Base-by-base conservation (phyloP, 2,329 filamentous ascomycete species). In the Aspergillus sp. region DNA sequence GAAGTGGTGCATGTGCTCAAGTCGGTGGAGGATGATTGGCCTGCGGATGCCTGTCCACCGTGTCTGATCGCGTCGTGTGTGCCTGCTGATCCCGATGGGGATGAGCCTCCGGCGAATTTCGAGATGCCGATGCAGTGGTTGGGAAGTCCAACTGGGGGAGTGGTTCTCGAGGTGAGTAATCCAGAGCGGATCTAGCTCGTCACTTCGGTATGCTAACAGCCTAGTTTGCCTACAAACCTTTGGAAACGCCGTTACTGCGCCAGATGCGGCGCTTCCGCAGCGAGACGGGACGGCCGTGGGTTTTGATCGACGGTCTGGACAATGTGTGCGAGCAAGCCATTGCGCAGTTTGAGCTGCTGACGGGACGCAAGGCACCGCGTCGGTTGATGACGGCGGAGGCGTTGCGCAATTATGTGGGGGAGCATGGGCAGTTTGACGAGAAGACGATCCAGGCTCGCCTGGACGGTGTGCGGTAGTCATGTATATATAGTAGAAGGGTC, bases 331-430 rank as follows among this genome's bases (percentile, higher is more conserved):
- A 92, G 66, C 88, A 92, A 65, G 89, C 87, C 0, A 89, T 89
- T 70, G 88, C 88, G 1, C 88, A 92, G 62, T 93, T 92, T 64
- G 89, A 93, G 70, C 71, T 92, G 2, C 90, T 92, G 66, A 91
- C 88, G 0, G 88, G 88, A 0, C 78, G 87, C 44, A 81, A 86
- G 67, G 87, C 88, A 14, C 88, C 88, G 2, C 80, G 88, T 21
- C 75, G 83, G 42, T 69, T 88, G 34, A 92, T 93, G 88, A 81
- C 87, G 55, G 76, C 82, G 40, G 85, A 86, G 61, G 84, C 88
- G 11, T 61, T 73, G 29, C 64, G 61, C 16, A 70, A 72, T 50
- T 73, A 71, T 46, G 64, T 63, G 20, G 70, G 68, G 10, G 69
- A 71, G 11, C 58, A 61, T 47, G 70, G 69, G 17, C 60, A 54